Evolutionary conservation across 169 alveolate species (phyloP).

Genomic region (Babesia ovis): DNA sequence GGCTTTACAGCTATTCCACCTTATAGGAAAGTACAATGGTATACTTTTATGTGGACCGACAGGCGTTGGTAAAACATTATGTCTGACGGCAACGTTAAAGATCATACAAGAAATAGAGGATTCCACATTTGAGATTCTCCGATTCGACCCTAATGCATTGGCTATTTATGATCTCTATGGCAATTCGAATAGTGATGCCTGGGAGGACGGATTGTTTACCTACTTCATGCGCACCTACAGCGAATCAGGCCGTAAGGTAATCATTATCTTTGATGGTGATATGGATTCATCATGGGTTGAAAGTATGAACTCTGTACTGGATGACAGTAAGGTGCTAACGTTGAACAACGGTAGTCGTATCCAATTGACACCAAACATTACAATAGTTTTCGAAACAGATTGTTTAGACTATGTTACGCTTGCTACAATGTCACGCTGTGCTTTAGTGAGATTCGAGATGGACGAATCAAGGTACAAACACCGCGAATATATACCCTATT

Average conservation of each 20-base stretch:
- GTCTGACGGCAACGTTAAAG: conserved; percentile 5
- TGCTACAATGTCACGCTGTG: conserved; percentile 98
- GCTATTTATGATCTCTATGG: conserved; percentile 10
- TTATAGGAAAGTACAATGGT: conserved; percentile 11
- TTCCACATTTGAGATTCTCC: conserved; percentile 6
- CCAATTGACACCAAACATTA: conserved; percentile 86
- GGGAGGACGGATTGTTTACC: conserved; percentile 61
- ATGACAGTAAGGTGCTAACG: conserved; percentile 96
- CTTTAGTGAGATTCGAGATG: conserved; percentile 96
- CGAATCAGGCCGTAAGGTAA: conserved; percentile 83
- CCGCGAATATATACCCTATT: not conserved
- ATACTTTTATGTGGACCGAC: conserved; percentile 30
- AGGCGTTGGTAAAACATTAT: conserved; percentile 35
- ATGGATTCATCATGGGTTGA: conserved; percentile 99
- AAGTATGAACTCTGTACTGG: conserved; percentile 96
- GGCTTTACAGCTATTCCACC: conserved; percentile 16
- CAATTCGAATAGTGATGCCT: not conserved
- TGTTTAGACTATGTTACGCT: conserved; percentile 95
- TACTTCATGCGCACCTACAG: conserved; percentile 48
- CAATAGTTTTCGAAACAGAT: conserved; percentile 89
- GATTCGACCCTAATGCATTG: conserved; percentile 49
- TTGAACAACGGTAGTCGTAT: conserved; percentile 97
- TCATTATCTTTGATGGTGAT: conserved; percentile 99
- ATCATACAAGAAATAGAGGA: not conserved
- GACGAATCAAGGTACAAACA: conserved; percentile 83